Base-by-base conservation (phyloP, 192 early-diverging fungal genomes). In the Chytriomyces hyalinus region DNA sequence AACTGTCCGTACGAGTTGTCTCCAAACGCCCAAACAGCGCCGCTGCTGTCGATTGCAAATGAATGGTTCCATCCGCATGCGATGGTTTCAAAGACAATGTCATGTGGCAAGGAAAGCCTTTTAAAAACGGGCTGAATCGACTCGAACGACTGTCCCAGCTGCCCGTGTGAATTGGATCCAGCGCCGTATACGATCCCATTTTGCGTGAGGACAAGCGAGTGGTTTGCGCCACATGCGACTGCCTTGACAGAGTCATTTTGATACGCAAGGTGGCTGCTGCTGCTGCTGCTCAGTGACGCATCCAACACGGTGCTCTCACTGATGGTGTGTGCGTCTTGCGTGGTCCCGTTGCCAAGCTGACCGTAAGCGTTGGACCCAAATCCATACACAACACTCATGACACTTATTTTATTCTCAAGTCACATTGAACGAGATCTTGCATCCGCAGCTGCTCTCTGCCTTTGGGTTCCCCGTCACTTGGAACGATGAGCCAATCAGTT, bases 21-120 rank as follows among this genome's bases (percentile, higher is more conserved):
- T 9, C 84, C 79, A 67, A 68, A 44, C 17, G 67, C 28, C 65
- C 73, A 85, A 6, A 81, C 36, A 6, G 6, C 15, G 8, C 80
- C 78, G 10, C 15, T 13, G 4, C 15, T 13, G 48, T 61, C 72
- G 22, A 84, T 45, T 5, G 68, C 76, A 9, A 79, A 45, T 47
- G 90, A 91, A 49, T 84, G 84, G 3, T 88, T 82, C 91, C 91
- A 93, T 2, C 92, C 92, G 75, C 92, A 92, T 1, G 84, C 83
- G 5, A 90, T 85, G 51, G 69, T 5, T 9, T 65, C 26, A 53
- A 79, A 68, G 28, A 61, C 70, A 59, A 8, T 59, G 1, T 6
- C 67, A 51, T n/a, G 60, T n/a, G 65, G 24, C 17, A 9, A 7
- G 7, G 44, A 8, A n/a, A 49, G 46, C 13, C 15, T 11, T 6